These are phyloP conservation scores for Paraphoma sp. DNA, from an alignment of 2,329 filamentous ascomycete genomes.

Conservation along the genomic window DNA sequence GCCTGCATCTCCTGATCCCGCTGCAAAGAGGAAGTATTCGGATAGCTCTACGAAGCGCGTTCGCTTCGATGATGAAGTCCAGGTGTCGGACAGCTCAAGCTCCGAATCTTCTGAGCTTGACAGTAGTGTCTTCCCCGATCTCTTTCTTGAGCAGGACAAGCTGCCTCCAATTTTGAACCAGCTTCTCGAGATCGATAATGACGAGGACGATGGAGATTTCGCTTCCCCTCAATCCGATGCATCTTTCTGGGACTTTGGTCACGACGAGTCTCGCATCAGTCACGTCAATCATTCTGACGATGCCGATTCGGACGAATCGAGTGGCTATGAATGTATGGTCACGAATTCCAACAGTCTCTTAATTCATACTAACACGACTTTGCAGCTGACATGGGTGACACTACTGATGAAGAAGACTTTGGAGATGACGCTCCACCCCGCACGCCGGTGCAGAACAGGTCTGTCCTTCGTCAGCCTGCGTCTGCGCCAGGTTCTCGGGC, in stretches of 20 bases:
- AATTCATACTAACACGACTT: conserved; percentile 53
- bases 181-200: conserved; percentile 68
- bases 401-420: conserved; percentile 59
- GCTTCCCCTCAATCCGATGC: conserved; percentile 46
- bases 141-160: conserved; percentile 77
- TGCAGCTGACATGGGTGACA: conserved; percentile 65
- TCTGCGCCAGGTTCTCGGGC: conserved; percentile 51
- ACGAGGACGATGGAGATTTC: conserved; percentile 56
- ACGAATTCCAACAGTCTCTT: conserved; percentile 23
- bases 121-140: conserved; percentile 74
- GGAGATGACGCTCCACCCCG: conserved; percentile 55
- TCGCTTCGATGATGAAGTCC: conserved; percentile 71
- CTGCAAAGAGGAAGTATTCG: conserved; percentile 44
- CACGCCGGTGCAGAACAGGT: conserved; percentile 48
- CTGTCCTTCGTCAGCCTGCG: conserved; percentile 58
- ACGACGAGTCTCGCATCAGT: conserved; percentile 52
- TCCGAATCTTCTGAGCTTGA: conserved; percentile 61
- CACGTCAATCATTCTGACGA: conserved; percentile 36
- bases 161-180: conserved; percentile 75
- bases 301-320: conserved; percentile 54
- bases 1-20: conserved; percentile 49
- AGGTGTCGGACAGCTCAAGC: conserved; percentile 66
- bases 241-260: conserved; percentile 70
- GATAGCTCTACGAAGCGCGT: conserved; percentile 66
- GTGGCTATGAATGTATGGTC: conserved; percentile 66